phyloP scores from a whole-genome alignment of 2,329 filamentous ascomycete species.

The Colletotrichum destructivum region DNA sequence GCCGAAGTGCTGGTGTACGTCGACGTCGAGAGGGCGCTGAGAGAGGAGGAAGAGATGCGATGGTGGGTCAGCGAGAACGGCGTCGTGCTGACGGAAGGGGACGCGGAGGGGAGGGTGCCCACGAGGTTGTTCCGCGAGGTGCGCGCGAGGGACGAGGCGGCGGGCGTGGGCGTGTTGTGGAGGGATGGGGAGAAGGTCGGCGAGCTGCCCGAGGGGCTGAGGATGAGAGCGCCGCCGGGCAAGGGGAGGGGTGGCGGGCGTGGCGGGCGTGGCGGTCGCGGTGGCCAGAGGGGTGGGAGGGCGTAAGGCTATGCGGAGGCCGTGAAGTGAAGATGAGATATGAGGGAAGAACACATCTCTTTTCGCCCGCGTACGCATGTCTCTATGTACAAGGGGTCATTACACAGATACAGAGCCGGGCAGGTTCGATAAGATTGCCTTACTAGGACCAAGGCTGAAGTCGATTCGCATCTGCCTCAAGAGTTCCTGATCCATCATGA shows the following conservation, averaged over 20 bases:
- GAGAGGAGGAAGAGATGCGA: constrained; percentile 67
- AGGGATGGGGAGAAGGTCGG: constrained; percentile 76
- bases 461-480: no score
- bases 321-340: no score
- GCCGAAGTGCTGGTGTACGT: constrained; percentile 86
- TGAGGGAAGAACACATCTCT: no score
- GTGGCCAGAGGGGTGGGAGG: constrained; percentile 50
- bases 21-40: constrained; percentile 77
- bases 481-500: no score
- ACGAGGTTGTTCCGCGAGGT: constrained; percentile 80
- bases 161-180: constrained; percentile 74
- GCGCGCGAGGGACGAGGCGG: constrained; percentile 66
- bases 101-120: constrained; percentile 74
- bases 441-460: no score
- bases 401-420: no score
- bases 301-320: background rate
- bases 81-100: constrained; percentile 77
- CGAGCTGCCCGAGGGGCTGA: constrained; percentile 76
- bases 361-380: no score
- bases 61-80: constrained; percentile 89
- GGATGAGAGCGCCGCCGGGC: constrained; percentile 62
- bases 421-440: no score
- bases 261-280: constrained; percentile 53
- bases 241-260: constrained; percentile 61
- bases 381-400: no score